A percentile compares a stretch with the other conserved stretches of the same genome.
Conservation (phyloP, 2,329 filamentous ascomycete species). For the Balansia obtecta region DNA sequence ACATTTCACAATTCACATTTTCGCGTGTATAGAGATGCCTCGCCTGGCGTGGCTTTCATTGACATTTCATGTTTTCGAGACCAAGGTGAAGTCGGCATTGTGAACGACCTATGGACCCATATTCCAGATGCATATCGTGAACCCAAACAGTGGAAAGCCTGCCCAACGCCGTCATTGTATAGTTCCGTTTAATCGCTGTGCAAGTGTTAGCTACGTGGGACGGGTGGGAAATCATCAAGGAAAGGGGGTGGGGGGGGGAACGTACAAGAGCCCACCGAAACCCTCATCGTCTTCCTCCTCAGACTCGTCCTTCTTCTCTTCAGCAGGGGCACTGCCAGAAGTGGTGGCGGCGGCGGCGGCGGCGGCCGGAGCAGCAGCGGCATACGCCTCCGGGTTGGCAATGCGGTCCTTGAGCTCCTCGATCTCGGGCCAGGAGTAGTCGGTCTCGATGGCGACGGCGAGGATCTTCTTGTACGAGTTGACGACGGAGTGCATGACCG, state of each 20-base stretch:
- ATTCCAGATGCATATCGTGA: conserved; percentile 29
- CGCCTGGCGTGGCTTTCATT: conserved; percentile 16
- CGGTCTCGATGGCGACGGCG: conserved; percentile 78
- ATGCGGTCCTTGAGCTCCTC: conserved; percentile 99
- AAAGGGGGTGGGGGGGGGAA: too few species aligned
- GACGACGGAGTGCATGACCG: conserved; percentile 90
- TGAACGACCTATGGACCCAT: conserved; percentile 34
- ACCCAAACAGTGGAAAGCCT: conserved; percentile 28
- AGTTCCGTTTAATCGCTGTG: conserved; percentile 38
- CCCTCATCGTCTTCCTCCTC: conserved; percentile 56
- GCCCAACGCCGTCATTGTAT: conserved; percentile 24
- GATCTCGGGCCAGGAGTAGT: conserved; percentile 90
- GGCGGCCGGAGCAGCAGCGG: conserved; percentile 63
- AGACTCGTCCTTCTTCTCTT: conserved; percentile 53
- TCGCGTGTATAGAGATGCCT: too few species aligned
- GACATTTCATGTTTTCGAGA: conserved; percentile 17
- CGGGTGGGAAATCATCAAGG: not conserved
- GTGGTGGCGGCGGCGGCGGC: conserved; percentile 37
- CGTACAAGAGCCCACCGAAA: conserved; percentile 72
- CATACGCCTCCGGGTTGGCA: conserved; percentile 96
- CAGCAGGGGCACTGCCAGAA: conserved; percentile 38
- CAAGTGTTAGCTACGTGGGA: conserved; percentile 25
- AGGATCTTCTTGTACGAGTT: conserved; percentile 98
- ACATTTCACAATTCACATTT: not conserved
- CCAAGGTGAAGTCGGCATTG: conserved; percentile 24